Conservation (phyloP, 352 stramenopile species). For the Globisporangium canariense region DNA sequence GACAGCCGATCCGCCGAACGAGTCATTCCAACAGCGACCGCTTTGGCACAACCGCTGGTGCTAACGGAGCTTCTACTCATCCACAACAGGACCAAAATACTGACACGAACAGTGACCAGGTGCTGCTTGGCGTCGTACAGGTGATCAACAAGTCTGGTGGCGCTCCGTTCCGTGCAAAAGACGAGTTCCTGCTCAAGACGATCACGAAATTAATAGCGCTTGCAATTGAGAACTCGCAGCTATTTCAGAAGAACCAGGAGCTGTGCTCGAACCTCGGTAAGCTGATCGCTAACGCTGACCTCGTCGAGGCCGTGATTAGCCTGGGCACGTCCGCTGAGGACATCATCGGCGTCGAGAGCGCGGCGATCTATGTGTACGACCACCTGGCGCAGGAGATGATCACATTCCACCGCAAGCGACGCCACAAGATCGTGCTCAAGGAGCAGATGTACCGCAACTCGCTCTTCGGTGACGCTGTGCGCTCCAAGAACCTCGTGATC, state of each 20-base stretch:
- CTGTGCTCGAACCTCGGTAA: slow-evolving; percentile 60
- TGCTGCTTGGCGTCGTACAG: slow-evolving; percentile 66
- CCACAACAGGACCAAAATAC: slow-evolving; percentile 4
- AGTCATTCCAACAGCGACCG: slow-evolving; percentile 6
- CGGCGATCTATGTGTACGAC: slow-evolving; percentile 61
- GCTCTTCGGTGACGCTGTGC: slow-evolving; percentile 50
- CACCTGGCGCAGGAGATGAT: slow-evolving; percentile 41
- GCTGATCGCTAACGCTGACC: slow-evolving; percentile 54
- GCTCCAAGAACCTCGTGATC: slow-evolving; percentile 47
- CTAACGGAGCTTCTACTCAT: neutral
- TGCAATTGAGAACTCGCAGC: slow-evolving; percentile 76
- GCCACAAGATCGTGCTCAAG: slow-evolving; percentile 52
- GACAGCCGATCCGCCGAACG: slow-evolving; percentile 17
- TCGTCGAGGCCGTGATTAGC: slow-evolving; percentile 55
- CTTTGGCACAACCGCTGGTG: too few relatives aligned
- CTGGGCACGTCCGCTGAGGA: slow-evolving; percentile 54
- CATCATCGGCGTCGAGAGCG: slow-evolving; percentile 70
- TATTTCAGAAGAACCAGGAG: slow-evolving; percentile 80
- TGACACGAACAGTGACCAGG: slow-evolving; percentile 22
- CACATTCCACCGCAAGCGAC: slow-evolving; percentile 70
- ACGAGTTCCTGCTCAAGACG: slow-evolving; percentile 71
- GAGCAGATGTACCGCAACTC: slow-evolving; percentile 47
- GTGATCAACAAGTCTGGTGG: slow-evolving; percentile 82
- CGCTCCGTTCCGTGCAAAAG: slow-evolving; percentile 70
- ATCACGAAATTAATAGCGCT: slow-evolving; percentile 78